Evolutionary conservation across 495 filamentous ascomycete genomes (phyloP), one percentile per base, ranked within the genome.

Genomic region (Podospora pseudocomata): DNA sequence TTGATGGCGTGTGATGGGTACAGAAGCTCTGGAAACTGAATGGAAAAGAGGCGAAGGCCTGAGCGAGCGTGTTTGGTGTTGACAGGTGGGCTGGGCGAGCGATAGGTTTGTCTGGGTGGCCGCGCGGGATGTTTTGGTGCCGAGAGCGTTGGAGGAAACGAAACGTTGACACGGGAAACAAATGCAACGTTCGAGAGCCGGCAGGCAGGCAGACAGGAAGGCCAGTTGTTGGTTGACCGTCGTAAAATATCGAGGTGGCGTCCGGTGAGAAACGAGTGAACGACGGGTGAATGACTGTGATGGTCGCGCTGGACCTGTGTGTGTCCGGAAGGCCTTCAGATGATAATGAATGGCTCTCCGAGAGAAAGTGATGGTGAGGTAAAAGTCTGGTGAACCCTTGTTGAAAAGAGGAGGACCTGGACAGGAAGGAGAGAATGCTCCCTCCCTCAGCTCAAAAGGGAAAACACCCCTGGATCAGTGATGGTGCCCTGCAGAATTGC

Each of bases 111-210:
- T 55, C 15, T 27, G 11, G 27, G 3, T 23, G 5, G 60, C 64
- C 61, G 68, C 6, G 68, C 67, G 68, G 55, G 55, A 58, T 58
- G 55, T 60, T 65, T 67, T 64, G 65, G 4, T 56, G 64, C 68
- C 63, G 53, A 66, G 32, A 57, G 57, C n/a, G 57, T 63, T 65
- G 65, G 68, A 63, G 65, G 65, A 39, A 61, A 44, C 58, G 49
- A 69, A 70, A 66, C 68, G 64, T 63, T 28, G 68, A 70, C 18
- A 55, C 57, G 30, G 60, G n/a, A 32, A 28, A 30, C 20, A 62
- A 62, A 63, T 63, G 32, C 15, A 63, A 44, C 27, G 15, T 61
- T 20, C 3, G 55, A 34, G n/a, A 64, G 30, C 55, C 55, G 55
- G 55, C n/a, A 58, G 55, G 55, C 55, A 23, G 55, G 18, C 54